Conservation (phyloP, 1,284 basidiomycete species). For the Rhodotorula sp. region DNA sequence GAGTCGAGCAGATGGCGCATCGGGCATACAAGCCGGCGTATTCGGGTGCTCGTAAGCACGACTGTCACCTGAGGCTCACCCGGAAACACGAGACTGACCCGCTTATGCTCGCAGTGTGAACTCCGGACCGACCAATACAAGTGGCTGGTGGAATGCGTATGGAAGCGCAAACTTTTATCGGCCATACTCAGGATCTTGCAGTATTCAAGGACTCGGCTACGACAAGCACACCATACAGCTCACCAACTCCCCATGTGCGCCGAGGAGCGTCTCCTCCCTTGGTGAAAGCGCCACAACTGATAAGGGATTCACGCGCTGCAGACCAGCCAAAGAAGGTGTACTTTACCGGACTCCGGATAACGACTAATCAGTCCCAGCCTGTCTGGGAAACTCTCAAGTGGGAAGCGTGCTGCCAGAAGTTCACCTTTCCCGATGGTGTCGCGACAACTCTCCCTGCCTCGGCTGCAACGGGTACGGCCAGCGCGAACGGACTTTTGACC, state of each 20-base stretch:
- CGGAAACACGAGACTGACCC: background rate
- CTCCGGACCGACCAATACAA: background rate
- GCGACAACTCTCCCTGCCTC: constrained; percentile 7
- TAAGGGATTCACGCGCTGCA: background rate
- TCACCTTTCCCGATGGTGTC: constrained; percentile 8
- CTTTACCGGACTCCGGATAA: constrained; percentile 25
- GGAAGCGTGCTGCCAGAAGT: constrained; percentile 9
- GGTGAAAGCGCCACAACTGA: no score
- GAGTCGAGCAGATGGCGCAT: constrained; percentile 7
- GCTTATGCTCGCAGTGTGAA: constrained; percentile 2
- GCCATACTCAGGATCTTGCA: constrained; percentile 22
- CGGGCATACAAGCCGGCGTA: constrained; percentile 4
- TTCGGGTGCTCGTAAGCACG: constrained; percentile 22
- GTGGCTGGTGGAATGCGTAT: constrained; percentile 18
- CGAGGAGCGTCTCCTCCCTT: background rate
- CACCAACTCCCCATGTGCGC: constrained; percentile 19
- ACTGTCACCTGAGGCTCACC: background rate
- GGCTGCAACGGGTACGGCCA: background rate
- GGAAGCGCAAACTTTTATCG: background rate
- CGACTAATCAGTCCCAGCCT: constrained; percentile 12
- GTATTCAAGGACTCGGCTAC: constrained; percentile 15
- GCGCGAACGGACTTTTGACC: background rate
- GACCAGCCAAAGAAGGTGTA: constrained; percentile 15
- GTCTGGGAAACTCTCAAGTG: constrained; percentile 14
- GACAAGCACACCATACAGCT: constrained; percentile 16